Percentiles rank a stretch among this genome's conserved stretches.
Evolutionary conservation across 2,329 filamentous ascomycete species (phyloP).

Genomic region (Plectosphaerella cucumerina): DNA sequence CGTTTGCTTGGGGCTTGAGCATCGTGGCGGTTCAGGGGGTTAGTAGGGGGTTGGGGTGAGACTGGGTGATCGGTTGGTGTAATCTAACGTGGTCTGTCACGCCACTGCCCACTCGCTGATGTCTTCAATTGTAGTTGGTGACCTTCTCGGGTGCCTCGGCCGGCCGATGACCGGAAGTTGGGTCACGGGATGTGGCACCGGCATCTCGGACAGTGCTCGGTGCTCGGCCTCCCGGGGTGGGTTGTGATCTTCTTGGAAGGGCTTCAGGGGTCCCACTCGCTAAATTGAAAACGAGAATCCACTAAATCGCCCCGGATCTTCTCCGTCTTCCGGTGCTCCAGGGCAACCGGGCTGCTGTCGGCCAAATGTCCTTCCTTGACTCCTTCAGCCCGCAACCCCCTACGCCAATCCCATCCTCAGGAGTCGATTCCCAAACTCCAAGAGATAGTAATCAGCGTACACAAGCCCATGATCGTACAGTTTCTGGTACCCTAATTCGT

Average conservation of each 20-base stretch:
- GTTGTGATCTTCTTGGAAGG: neutral
- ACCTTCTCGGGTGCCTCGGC: neutral
- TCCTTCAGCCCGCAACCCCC: neutral
- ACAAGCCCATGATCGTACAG: conserved; percentile 36
- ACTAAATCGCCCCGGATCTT: no score
- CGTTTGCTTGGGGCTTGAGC: conserved; percentile 15
- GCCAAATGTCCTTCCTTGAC: neutral
- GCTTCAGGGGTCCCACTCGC: neutral
- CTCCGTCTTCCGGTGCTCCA: no score
- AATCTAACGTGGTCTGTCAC: no score
- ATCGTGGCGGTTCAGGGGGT: conserved; percentile 2
- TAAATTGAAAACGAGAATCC: no score
- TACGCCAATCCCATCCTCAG: conserved; percentile 25
- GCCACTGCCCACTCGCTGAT: neutral
- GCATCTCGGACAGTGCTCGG: neutral
- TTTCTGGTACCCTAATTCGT: conserved; percentile 19
- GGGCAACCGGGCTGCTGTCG: no score
- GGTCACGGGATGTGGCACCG: neutral
- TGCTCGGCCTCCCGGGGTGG: neutral
- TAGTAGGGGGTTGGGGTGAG: neutral
- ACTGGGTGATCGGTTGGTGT: no score
- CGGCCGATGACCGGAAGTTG: neutral
- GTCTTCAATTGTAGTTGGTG: neutral
- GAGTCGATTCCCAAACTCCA: conserved; percentile 44
- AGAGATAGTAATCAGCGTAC: conserved; percentile 44